phyloP scores from a whole-genome alignment of 768 basidiomycete genomes.

The Rhizopogon roseolus region DNA sequence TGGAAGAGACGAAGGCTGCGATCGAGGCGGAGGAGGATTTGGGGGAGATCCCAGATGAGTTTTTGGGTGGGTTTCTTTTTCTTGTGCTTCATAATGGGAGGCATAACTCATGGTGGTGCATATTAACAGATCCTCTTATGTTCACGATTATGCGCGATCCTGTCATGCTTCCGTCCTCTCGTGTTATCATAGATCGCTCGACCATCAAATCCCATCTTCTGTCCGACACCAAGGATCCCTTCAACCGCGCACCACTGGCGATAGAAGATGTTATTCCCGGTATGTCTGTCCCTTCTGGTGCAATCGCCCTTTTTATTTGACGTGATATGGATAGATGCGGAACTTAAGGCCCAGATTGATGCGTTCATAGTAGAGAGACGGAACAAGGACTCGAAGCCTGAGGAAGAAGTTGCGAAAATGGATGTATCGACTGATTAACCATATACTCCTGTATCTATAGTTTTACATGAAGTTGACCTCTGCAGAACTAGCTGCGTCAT shows the following conservation, averaged over 20 bases:
- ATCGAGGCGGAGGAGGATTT: constrained; percentile 89
- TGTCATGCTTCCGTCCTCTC: constrained; percentile 83
- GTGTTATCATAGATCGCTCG: constrained; percentile 71
- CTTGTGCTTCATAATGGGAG: background rate
- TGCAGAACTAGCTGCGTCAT: too few species aligned
- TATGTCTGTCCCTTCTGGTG: constrained; percentile 30
- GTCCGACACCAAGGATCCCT: constrained; percentile 90
- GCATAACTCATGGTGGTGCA: background rate
- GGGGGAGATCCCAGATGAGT: constrained; percentile 94
- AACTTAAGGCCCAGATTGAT: constrained; percentile 73
- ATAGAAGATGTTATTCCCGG: constrained; percentile 78
- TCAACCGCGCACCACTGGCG: constrained; percentile 81
- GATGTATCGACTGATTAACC: constrained; percentile 23
- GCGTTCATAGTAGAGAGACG: constrained; percentile 60
- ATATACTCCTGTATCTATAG: constrained; percentile 7
- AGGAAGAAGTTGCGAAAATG: constrained; percentile 26
- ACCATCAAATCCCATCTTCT: constrained; percentile 95
- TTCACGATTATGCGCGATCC: constrained; percentile 94
- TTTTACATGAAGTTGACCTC: background rate
- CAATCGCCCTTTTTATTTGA: constrained; percentile 2
- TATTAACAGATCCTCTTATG: constrained; percentile 74
- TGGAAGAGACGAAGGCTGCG: constrained; percentile 76
- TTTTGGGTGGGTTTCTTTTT: constrained; percentile 58
- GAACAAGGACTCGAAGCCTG: constrained; percentile 24
- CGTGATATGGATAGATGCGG: constrained; percentile 41